These are phyloP conservation scores for Danielia reshetovae DNA, from an alignment of 805 yeast species.

Conservation along the genomic window DNA sequence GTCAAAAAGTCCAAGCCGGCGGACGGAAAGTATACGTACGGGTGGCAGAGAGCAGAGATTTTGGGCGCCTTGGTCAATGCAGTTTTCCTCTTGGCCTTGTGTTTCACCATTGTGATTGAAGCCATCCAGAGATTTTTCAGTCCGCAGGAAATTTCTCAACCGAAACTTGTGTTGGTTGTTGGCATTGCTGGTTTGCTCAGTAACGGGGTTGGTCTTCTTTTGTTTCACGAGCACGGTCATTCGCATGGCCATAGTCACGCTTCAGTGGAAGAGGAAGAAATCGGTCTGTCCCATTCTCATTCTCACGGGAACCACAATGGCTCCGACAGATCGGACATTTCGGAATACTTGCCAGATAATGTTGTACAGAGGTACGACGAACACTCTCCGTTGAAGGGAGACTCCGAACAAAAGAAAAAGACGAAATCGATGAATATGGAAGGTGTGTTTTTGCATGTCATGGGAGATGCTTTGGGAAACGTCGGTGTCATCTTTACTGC, in stretches of 20 bases:
- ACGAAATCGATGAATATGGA: constrained; percentile 86
- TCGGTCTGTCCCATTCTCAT: constrained; percentile 12
- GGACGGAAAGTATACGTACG: constrained; percentile 88
- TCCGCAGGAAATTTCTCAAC: constrained; percentile 76
- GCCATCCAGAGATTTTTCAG: constrained; percentile 85
- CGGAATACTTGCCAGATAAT: constrained; percentile 43
- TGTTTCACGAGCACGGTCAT: constrained; percentile 76
- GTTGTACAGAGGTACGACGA: constrained; percentile 43
- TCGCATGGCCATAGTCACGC: constrained; percentile 38
- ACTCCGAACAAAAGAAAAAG: constrained; percentile 12
- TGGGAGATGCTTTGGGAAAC: constrained; percentile 96
- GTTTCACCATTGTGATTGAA: constrained; percentile 88
- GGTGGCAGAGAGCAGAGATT: constrained; percentile 97
- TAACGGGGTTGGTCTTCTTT: constrained; percentile 74
- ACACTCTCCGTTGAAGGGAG: constrained; percentile 26
- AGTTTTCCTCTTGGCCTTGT: constrained; percentile 85
- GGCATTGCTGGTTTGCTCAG: constrained; percentile 82
- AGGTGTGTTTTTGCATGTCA: constrained; percentile 91
- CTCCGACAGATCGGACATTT: constrained; percentile 30
- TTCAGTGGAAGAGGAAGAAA: background rate
- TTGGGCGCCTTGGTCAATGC: constrained; percentile 93
- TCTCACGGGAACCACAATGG: constrained; percentile 49
- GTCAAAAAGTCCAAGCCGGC: constrained; percentile 81
- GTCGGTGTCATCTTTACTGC: constrained; percentile 91
- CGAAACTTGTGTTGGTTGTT: constrained; percentile 76